phyloP scores from a whole-genome alignment of 768 basidiomycete genomes.

The Macrolepiota fuliginosa region DNA sequence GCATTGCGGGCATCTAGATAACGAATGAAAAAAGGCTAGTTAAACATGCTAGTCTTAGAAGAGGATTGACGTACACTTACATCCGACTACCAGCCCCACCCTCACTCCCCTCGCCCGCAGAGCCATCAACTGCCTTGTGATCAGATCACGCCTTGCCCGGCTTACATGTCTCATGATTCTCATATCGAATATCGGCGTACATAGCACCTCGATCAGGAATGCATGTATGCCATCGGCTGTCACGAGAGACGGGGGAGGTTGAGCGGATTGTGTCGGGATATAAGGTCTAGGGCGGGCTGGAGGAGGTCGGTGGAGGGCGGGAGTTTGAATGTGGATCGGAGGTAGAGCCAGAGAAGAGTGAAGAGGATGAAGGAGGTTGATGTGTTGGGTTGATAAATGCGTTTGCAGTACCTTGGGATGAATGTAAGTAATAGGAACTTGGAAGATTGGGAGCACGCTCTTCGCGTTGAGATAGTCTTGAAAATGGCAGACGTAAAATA shows the following conservation, averaged over 20 bases:
- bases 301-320: conserved; percentile 55
- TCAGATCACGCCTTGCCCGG: conserved; percentile 75
- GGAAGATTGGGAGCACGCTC: conserved; percentile 48
- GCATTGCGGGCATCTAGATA: conserved; percentile 85
- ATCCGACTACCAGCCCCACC: conserved; percentile 90
- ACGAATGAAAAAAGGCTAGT: not conserved
- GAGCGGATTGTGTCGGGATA: conserved; percentile 79
- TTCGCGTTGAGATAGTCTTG: conserved; percentile 87
- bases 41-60: not conserved
- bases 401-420: conserved; percentile 78
- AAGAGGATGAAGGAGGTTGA: conserved; percentile 71
- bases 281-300: conserved; percentile 81
- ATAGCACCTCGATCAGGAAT: conserved; percentile 72
- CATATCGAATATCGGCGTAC: conserved; percentile 67
- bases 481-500: conserved; percentile 88
- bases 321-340: conserved; percentile 60
- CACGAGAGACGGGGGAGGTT: conserved; percentile 85
- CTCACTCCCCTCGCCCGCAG: conserved; percentile 82
- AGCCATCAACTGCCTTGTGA: conserved; percentile 68
- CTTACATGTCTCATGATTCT: conserved; percentile 66
- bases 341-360: conserved; percentile 82
- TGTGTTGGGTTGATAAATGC: conserved; percentile 60
- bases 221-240: conserved; percentile 74
- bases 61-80: conserved; percentile 45
- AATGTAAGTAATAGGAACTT: not conserved